Base-by-base conservation (phyloP, 2,329 filamentous ascomycete genomes). In the Trichophyton schoenleinii region DNA sequence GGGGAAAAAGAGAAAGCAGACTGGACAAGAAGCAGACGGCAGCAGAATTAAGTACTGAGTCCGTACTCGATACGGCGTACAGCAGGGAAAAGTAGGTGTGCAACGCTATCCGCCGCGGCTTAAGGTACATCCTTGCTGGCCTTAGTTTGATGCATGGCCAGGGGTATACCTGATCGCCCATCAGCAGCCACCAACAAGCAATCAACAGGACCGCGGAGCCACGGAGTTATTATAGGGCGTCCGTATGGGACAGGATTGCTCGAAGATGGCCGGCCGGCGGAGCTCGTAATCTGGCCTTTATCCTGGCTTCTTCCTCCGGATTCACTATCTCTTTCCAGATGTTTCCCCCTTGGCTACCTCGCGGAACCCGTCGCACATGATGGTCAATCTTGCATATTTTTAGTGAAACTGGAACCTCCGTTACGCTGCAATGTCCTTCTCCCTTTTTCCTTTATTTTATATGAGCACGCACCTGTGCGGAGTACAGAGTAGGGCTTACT, bases 361-460 rank as follows among this genome's bases (percentile, higher is more conserved):
- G 22, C 55, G 7, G 55, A 58, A 58, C 36, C 55, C 36, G 41
- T 58, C 55, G 55, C 55, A 58, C 55, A 58, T 58, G 55, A 41
- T 58, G 41, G 41, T 18, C 49, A 28, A 55, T 55, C 49, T 55
- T 55, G 49, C 49, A 55, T 55, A 55, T 38, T 11, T 55, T 55
- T 55, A 55, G 49, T 55, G 49, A 55, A 55, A 55, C 49, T 20
- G 28, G 46, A 11, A 53, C 9, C 22, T 28, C 49, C 28, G 15
- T 44, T 55, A 55, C 28, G 49, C 31, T 38, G 49, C 20, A 31
- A 48, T 11, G 7, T 22, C 6, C 13, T 15, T 31, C 18, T 42
- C 55, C 9, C n/a, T 9, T 38, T 38, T 38, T 2, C 34, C 3
- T 38, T 38, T 38, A 38, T 13, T 38, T 13, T 25, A 7, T 22